Evolutionary conservation across 805 yeast species (phyloP), one percentile per base, ranked within the genome.

Genomic region (Starmerella bombi): DNA sequence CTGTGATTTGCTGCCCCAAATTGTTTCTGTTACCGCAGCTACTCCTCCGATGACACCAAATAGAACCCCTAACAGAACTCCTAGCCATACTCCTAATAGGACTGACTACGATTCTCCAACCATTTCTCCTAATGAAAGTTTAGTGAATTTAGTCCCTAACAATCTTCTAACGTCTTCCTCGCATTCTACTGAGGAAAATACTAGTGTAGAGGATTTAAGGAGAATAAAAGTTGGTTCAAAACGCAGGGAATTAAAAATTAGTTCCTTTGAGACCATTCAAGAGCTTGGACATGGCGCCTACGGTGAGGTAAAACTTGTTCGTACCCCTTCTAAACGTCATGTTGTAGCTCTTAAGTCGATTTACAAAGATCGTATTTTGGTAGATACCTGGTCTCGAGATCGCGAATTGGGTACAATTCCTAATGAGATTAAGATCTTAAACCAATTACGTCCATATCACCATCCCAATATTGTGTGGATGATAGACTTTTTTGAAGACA

Each of bases 311-410:
- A 33, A 40, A 2, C 78, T 83, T 20, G 67, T 83, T 19, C 91
- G 82, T 3, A 35, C 46, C 2, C 45, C 46, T 2, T 19, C 39
- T 10, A 71, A 71, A 57, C 77, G 81, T 57, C 71, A 68, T 45
- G 78, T 84, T 31, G 82, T 91, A 15, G 73, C 86, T 43, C 37
- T 54, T 31, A 91, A 91, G 59, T 76, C 93, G 51, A 91, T 91
- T 37, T 80, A 82, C 56, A 91, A 91, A 54, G 94, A 84, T 51
- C 71, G 94, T 43, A 91, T 91, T 52, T 65, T 91, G 53, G 95
- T 91, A 9, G 98, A 91, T 58, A 85, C 97, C 0, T 91, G 98
- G 98, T 94, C 85, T 2, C 69, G 97, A 41, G 97, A 91, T 59
- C 72, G 94, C 20, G 72, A 71, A 45, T 63, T 91, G 32, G 98